Evolutionary conservation across 2,329 filamentous ascomycete genomes (phyloP), one percentile per base, ranked within the genome.

Genomic region (Shiraia sp.): DNA sequence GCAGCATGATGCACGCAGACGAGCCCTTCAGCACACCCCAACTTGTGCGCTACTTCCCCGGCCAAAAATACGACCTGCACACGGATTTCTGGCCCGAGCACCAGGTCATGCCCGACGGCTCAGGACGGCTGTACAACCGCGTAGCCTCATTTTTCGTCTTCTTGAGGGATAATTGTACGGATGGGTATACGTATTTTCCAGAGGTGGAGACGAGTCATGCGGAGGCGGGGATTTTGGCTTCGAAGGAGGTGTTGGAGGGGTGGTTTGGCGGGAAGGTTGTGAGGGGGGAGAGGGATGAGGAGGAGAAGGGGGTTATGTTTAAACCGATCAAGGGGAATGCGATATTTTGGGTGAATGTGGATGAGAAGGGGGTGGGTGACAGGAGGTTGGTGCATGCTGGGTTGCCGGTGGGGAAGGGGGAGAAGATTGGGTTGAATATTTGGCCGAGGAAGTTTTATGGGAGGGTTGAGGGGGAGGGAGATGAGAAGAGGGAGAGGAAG

Each of bases 361-460:
- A 75, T 39, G 69, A 72, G 49, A 74, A 81, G 58, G 55, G 55
- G 10, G 36, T 29, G 2, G 55, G 57, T 6, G 55, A 59, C 45
- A 13, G 51, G 28, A 48, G 55, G 34, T 75, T 78, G 12, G 76
- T 79, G 64, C 80, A 83, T 72, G 78, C 79, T 36, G 79, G 78
- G 10, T 70, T 81, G 55, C 79, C 80, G 9, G 79, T 83, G 0
- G 61, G 65, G 17, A 68, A 65, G 31, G 80, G 80, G 7, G 72
- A 70, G 38, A 83, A 83, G 68, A 72, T 82, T 41, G 80, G 80
- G 0, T 63, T 83, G 66, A 83, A 83, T 66, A 79, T 83, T 49
- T 83, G 80, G 80, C 53, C 55, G 15, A 55, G 55, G 51, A 61
- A 54, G 47, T 55, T 51, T 17, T 62, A 48, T 49, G 54, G 45